These are phyloP conservation scores for Phytophthora podocarpi DNA, from an alignment of 352 stramenopile genomes.

Conservation along the genomic window DNA sequence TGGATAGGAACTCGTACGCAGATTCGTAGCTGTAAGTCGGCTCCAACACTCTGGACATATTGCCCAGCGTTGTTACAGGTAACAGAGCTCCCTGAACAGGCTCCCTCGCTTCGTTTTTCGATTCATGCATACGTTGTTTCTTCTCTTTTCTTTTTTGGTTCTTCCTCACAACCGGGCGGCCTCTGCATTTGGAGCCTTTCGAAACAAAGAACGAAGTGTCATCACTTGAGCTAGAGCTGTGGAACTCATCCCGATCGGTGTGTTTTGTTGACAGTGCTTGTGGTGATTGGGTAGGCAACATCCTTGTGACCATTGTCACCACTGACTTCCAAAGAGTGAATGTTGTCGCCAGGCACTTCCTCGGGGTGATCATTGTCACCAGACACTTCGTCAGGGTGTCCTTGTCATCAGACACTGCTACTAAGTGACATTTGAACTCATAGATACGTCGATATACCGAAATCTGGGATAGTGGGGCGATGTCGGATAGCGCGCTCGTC, in stretches of 20 bases:
- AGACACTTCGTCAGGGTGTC: too few species aligned
- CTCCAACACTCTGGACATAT: not conserved
- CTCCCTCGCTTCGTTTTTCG: not conserved
- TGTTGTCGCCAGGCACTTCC: too few species aligned
- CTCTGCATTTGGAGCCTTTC: not conserved
- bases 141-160: not conserved
- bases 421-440: too few species aligned
- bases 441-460: too few species aligned
- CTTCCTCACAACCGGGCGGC: too few species aligned
- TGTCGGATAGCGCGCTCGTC: too few species aligned
- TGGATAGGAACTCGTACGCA: not conserved
- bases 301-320: too few species aligned
- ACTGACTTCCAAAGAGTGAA: too few species aligned
- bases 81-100: not conserved
- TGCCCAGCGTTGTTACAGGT: not conserved
- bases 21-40: not conserved
- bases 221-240: not conserved
- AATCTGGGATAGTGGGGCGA: too few species aligned
- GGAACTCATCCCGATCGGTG: not conserved
- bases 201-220: not conserved
- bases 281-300: too few species aligned
- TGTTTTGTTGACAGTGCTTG: not conserved
- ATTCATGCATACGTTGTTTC: not conserved
- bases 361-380: too few species aligned
- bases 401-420: too few species aligned